phyloP scores from a whole-genome alignment of 108 stramenopile genomes.

The Cyclotella atomus region DNA sequence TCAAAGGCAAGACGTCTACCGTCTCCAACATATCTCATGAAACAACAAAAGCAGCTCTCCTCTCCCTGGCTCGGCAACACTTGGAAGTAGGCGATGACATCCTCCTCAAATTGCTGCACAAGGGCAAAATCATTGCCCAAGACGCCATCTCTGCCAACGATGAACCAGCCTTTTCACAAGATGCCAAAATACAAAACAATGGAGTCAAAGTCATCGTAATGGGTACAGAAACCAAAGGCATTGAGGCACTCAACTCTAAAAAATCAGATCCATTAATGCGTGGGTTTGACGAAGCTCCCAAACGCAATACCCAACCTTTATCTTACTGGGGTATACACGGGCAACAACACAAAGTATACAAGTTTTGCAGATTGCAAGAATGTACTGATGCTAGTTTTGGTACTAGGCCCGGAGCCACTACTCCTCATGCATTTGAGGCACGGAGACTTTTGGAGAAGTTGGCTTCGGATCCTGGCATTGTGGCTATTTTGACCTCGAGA shows the following conservation, averaged over 20 bases:
- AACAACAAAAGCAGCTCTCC: constrained; percentile 17
- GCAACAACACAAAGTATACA: constrained; percentile 47
- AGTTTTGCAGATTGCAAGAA: constrained; percentile 65
- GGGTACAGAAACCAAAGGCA: constrained; percentile 40
- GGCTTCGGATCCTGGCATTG: constrained; percentile 73
- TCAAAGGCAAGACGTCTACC: constrained; percentile 20
- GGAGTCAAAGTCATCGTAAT: constrained; percentile 69
- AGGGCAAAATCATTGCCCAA: constrained; percentile 24
- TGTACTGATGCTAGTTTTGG: constrained; percentile 73
- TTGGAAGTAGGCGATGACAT: constrained; percentile 20
- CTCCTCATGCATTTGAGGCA: constrained; percentile 78
- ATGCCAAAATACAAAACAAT: constrained; percentile 18
- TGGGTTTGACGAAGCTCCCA: constrained; percentile 58
- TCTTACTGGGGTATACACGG: constrained; percentile 28
- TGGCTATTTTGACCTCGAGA: constrained; percentile 62
- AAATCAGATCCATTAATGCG: constrained; percentile 79
- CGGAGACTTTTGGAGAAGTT: constrained; percentile 61
- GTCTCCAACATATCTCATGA: constrained; percentile 6
- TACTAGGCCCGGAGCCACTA: constrained; percentile 50
- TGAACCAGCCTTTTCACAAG: constrained; percentile 30
- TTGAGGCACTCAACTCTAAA: constrained; percentile 49
- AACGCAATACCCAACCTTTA: not conserved
- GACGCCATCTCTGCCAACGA: not conserved
- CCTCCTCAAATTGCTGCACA: constrained; percentile 26
- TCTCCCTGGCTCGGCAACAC: constrained; percentile 22